phyloP scores from a whole-genome alignment of 306 rosid species.

The Fagus crenata region DNA sequence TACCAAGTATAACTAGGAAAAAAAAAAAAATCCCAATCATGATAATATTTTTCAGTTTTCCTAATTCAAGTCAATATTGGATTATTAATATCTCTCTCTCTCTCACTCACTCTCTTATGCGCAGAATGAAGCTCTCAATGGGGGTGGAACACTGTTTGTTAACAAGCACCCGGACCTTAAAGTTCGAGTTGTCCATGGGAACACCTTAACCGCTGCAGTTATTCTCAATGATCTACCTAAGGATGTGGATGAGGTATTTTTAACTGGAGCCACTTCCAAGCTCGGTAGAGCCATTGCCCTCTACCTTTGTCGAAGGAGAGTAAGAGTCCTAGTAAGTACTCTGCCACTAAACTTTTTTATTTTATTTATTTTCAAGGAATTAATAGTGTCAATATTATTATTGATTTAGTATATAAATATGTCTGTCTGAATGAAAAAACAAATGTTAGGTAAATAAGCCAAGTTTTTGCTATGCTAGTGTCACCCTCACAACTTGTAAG shows the following conservation, averaged over 20 bases:
- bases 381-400: too few relatives aligned
- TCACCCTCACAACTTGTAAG: too few relatives aligned
- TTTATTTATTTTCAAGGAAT: background rate
- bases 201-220: slow-evolving; percentile 94
- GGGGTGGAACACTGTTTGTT: slow-evolving; percentile 94
- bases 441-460: too few relatives aligned
- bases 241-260: slow-evolving; percentile 78
- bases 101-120: background rate
- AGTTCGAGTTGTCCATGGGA: slow-evolving; percentile 97
- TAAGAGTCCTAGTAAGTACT: slow-evolving; percentile 74
- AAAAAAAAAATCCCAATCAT: too few relatives aligned
- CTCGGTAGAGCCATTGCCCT: slow-evolving; percentile 99
- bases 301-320: slow-evolving; percentile 79
- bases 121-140: slow-evolving; percentile 89
- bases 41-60: too few relatives aligned
- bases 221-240: slow-evolving; percentile 76
- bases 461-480: too few relatives aligned
- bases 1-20: too few relatives aligned
- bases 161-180: slow-evolving; percentile 83
- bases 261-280: slow-evolving; percentile 93
- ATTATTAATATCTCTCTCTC: background rate
- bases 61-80: too few relatives aligned
- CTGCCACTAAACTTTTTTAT: background rate
- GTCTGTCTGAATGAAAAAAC: too few relatives aligned
- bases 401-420: too few relatives aligned